Conservation (phyloP, 768 basidiomycete genomes). For the Panus rudis region DNA sequence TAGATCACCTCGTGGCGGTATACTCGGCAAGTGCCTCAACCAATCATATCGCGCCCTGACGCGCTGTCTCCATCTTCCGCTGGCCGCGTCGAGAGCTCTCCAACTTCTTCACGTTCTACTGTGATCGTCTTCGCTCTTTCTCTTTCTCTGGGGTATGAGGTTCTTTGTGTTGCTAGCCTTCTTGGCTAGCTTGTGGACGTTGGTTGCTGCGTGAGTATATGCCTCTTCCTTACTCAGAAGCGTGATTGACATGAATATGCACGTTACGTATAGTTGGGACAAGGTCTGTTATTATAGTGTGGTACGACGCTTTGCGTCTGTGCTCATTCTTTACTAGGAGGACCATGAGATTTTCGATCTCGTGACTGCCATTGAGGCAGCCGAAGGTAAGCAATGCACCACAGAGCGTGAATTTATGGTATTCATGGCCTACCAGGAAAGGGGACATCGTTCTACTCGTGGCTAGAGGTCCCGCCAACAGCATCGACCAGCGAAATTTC, state of each 20-base stretch:
- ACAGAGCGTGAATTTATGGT: neutral
- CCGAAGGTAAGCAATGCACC: slow-evolving; percentile 55
- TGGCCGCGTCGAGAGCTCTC: neutral
- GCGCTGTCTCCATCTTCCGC: neutral
- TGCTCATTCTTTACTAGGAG: slow-evolving; percentile 42
- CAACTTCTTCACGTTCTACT: neutral
- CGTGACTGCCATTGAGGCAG: slow-evolving; percentile 67
- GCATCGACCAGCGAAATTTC: slow-evolving; percentile 73
- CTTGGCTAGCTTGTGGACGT: neutral
- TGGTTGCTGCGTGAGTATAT: neutral
- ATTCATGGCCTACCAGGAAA: slow-evolving; percentile 41
- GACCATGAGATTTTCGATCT: slow-evolving; percentile 97
- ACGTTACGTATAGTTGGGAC: neutral
- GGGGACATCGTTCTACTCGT: slow-evolving; percentile 94
- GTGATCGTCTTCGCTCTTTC: neutral
- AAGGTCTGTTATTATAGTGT: neutral
- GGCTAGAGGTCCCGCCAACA: slow-evolving; percentile 72
- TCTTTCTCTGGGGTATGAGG: neutral
- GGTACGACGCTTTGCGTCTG: neutral
- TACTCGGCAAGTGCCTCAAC: too few relatives aligned
- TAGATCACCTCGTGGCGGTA: neutral
- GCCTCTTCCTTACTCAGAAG: neutral
- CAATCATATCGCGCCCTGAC: too few relatives aligned
- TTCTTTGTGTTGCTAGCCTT: neutral
- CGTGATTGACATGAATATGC: too few relatives aligned